Percentiles rank a stretch among this genome's conserved stretches.
Evolutionary conservation across 805 yeast genomes (phyloP).

Genomic region (Saccharomyces mikatae): DNA sequence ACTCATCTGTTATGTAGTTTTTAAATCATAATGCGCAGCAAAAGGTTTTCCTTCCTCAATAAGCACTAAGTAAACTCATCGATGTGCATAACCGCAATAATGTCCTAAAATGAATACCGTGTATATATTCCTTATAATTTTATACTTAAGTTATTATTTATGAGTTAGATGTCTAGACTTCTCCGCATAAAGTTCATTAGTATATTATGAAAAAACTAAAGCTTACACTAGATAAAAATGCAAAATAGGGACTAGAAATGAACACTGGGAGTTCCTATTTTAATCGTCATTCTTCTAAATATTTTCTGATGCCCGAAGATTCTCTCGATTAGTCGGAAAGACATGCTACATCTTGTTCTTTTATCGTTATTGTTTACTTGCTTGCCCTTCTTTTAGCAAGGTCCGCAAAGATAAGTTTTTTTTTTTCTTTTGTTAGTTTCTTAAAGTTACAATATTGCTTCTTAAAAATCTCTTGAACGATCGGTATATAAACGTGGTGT

Average conservation of each 20-base stretch:
- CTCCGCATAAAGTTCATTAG: background rate
- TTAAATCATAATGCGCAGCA: background rate
- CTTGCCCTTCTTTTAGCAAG: background rate
- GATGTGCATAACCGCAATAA: background rate
- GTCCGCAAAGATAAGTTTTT: background rate
- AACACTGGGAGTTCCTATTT: background rate
- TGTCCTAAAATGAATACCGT: background rate
- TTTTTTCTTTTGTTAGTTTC: background rate
- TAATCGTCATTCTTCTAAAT: background rate
- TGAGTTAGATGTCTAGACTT: background rate
- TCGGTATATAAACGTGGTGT: conserved; percentile 97
- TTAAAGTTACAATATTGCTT: background rate
- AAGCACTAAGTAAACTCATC: no score
- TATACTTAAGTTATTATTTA: background rate
- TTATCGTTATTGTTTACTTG: background rate
- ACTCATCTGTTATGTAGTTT: background rate
- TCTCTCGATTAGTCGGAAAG: background rate
- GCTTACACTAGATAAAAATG: background rate
- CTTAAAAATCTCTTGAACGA: conserved; percentile 42
- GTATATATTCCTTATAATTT: background rate
- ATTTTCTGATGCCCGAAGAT: background rate
- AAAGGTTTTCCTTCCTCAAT: background rate
- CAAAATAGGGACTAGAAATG: background rate
- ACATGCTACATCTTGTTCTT: background rate
- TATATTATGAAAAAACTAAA: background rate